Conservation (phyloP, 352 stramenopile species). For the Pythium oligandrum region DNA sequence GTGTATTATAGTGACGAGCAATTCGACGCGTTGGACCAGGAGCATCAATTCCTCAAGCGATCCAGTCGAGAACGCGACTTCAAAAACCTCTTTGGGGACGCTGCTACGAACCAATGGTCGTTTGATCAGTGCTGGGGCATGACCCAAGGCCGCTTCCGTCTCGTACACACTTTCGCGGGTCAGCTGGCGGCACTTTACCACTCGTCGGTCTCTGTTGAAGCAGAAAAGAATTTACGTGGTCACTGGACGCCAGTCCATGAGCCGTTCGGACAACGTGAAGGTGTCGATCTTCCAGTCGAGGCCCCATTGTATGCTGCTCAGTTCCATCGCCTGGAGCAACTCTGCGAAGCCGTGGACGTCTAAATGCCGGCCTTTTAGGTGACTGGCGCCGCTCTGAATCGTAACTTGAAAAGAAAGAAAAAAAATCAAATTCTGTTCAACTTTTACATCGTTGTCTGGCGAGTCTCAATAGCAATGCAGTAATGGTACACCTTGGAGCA, state of each 20-base stretch:
- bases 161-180: slow-evolving; percentile 51
- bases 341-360: no score
- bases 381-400: no score
- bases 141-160: slow-evolving; percentile 31
- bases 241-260: no score
- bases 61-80: slow-evolving; percentile 24
- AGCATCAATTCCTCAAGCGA: slow-evolving; percentile 28
- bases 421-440: no score
- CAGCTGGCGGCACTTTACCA: slow-evolving; percentile 44
- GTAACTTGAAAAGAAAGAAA: no score
- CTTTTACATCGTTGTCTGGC: no score
- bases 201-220: slow-evolving; percentile 1
- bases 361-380: no score
- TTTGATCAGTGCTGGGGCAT: slow-evolving; percentile 43
- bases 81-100: slow-evolving; percentile 1
- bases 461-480: no score
- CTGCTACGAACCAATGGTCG: slow-evolving; percentile 9
- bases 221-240: not conserved
- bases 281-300: slow-evolving; percentile 4
- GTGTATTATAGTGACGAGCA: slow-evolving; percentile 27
- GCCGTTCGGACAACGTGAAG: no score
- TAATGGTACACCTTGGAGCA: no score
- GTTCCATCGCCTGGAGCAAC: slow-evolving; percentile 5
- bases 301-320: slow-evolving; percentile 20
- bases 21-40: slow-evolving; percentile 29